These are phyloP conservation scores for Endothia cerciana DNA, from an alignment of 2,329 filamentous ascomycete species.

Conservation along the genomic window DNA sequence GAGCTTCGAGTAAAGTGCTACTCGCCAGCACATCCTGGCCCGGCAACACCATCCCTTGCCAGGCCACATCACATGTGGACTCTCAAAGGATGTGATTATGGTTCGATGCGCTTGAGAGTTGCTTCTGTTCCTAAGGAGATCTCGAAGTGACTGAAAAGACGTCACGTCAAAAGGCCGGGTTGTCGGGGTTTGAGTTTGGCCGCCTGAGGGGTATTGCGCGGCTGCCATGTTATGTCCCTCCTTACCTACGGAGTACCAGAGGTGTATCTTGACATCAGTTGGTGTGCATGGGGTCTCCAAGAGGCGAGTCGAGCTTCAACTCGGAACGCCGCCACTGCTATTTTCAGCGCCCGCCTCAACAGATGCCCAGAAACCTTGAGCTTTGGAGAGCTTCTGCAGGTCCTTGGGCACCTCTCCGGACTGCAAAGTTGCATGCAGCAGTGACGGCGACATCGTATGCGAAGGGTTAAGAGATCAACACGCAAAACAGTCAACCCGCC, in stretches of 20 bases:
- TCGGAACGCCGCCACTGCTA: slow-evolving; percentile 1
- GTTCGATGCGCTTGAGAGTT: slow-evolving; percentile 1
- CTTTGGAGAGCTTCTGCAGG: background rate
- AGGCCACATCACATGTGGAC: slow-evolving; percentile 22
- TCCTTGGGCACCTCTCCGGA: background rate
- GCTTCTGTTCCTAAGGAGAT: background rate
- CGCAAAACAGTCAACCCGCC: background rate
- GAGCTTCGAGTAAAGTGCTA: background rate
- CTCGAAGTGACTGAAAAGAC: background rate
- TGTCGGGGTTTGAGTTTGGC: background rate
- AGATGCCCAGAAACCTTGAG: background rate
- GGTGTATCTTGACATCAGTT: background rate
- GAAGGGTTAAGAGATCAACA: background rate
- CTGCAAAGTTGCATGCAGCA: background rate
- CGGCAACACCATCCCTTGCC: slow-evolving; percentile 15
- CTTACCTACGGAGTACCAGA: background rate
- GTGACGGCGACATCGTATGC: background rate
- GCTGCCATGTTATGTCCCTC: too few species aligned
- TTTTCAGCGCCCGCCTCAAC: background rate
- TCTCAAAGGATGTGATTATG: slow-evolving; percentile 3
- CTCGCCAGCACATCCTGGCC: slow-evolving; percentile 10
- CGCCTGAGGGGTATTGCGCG: too few species aligned
- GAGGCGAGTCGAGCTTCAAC: slow-evolving; percentile 4
- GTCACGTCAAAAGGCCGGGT: background rate
- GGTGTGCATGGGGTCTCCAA: slow-evolving; percentile 6